Evolutionary conservation across 805 yeast genomes (phyloP).

Genomic region (Yarrowia alimentaria): DNA sequence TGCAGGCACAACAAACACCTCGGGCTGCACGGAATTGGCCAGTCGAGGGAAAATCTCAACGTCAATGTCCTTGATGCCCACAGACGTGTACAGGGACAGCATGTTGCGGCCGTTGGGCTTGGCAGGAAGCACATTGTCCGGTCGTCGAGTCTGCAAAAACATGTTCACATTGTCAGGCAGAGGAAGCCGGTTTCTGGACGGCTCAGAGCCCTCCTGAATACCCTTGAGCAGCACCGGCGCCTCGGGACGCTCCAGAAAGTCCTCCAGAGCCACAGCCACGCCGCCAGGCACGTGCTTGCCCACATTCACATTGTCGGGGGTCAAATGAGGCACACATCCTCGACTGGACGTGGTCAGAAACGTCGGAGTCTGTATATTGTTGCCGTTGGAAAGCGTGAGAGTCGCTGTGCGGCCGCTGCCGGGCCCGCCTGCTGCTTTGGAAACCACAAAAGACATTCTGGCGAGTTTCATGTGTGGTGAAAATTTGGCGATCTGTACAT

Average conservation of each 20-base stretch:
- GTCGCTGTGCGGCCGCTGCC: slow-evolving; percentile 11
- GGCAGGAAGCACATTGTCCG: slow-evolving; percentile 37
- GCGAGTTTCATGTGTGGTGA: slow-evolving; percentile 22
- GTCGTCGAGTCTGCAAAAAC: slow-evolving; percentile 37
- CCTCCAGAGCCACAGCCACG: slow-evolving; percentile 41
- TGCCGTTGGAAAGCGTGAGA: slow-evolving; percentile 11
- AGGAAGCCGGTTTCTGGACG: background rate
- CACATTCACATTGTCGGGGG: slow-evolving; percentile 42
- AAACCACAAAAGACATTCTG: slow-evolving; percentile 14
- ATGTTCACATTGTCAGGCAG: slow-evolving; percentile 38
- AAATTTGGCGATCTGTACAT: background rate
- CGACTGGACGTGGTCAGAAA: slow-evolving; percentile 42
- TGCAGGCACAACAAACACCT: slow-evolving; percentile 40
- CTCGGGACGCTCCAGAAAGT: slow-evolving; percentile 40
- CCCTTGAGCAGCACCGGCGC: slow-evolving; percentile 2
- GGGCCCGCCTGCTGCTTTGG: background rate
- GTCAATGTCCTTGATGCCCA: slow-evolving; percentile 40
- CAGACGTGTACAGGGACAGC: slow-evolving; percentile 41
- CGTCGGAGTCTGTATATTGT: slow-evolving; percentile 37
- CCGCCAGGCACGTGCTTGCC: slow-evolving; percentile 33
- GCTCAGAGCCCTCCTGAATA: background rate
- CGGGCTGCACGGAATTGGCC: slow-evolving; percentile 35
- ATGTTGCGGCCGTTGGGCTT: slow-evolving; percentile 40
- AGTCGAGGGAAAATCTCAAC: slow-evolving; percentile 34
- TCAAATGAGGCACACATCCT: slow-evolving; percentile 45